phyloP scores from a whole-genome alignment of 371 early-diverging fungal genomes.

The Sporodiniella umbellata region DNA sequence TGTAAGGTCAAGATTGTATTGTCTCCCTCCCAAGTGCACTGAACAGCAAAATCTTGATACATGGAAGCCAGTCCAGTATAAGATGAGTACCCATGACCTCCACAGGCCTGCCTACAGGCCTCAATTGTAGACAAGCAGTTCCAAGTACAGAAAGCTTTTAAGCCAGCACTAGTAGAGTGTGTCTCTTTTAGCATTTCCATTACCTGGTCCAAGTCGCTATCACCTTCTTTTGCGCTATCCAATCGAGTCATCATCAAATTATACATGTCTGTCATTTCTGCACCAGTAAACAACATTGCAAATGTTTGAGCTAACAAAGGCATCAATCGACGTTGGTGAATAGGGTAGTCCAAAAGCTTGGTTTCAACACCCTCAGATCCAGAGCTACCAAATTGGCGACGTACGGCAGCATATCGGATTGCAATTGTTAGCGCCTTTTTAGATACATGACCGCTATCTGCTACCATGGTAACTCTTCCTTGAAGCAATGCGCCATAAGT shows the following conservation, averaged over 20 bases:
- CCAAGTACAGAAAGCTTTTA: slow-evolving; percentile 95
- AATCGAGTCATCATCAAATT: slow-evolving; percentile 72
- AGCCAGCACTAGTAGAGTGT: slow-evolving; percentile 88
- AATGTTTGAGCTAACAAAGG: slow-evolving; percentile 88
- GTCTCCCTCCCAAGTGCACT: slow-evolving; percentile 93
- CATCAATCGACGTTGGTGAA: slow-evolving; percentile 89
- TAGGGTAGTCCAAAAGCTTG: slow-evolving; percentile 87
- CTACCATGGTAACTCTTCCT: slow-evolving; percentile 90
- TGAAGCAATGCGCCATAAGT: slow-evolving; percentile 88
- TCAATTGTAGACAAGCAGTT: slow-evolving; percentile 84
- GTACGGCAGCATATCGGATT: slow-evolving; percentile 86
- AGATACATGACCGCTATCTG: slow-evolving; percentile 82
- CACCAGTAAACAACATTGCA: slow-evolving; percentile 88
- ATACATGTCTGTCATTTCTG: slow-evolving; percentile 78
- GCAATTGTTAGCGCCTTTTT: slow-evolving; percentile 92
- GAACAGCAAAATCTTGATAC: slow-evolving; percentile 90
- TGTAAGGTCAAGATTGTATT: slow-evolving; percentile 91
- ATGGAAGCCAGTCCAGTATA: slow-evolving; percentile 86
- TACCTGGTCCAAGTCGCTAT: slow-evolving; percentile 61
- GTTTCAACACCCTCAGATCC: slow-evolving; percentile 57
- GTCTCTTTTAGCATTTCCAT: slow-evolving; percentile 84
- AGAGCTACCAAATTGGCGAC: slow-evolving; percentile 76
- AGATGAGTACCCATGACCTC: slow-evolving; percentile 90
- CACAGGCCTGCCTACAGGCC: slow-evolving; percentile 86
- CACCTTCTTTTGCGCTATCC: slow-evolving; percentile 63